Base-by-base conservation (phyloP, 495 filamentous ascomycete species). In the Hamigera avellanea region DNA sequence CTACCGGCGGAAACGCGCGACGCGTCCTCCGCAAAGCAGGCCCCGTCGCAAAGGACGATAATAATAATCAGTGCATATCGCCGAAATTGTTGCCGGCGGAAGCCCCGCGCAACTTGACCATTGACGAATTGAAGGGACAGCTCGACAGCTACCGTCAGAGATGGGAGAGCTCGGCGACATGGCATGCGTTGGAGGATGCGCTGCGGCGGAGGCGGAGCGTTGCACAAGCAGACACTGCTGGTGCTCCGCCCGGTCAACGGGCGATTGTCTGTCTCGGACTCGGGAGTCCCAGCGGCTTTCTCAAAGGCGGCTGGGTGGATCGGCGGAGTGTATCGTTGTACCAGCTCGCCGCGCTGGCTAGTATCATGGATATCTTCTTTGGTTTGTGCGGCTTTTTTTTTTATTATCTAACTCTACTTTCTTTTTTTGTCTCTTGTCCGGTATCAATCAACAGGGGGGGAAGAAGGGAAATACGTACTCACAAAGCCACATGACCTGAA, bases 261-360 rank as follows among this genome's bases (percentile, higher is more conserved):
- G 36, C 35, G 0, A 56, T 69, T 32, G 52, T 76, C 5, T 66
- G 64, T 35, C 56, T 78, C n/a, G 73, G 73, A 10, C 56, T 78
- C 2, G 73, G 73, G 0, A 75, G 70, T 41, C 52, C 59, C 8
- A 69, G 65, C 19, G 61, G 65, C 3, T 63, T 66, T 36, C 43
- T 62, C 31, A 58, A 61, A 19, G 62, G 54, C 21, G 61, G 64
- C 9, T 66, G 64, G 64, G 61, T 68, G 17, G 64, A 68, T 49
- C 54, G 64, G 2, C 39, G 64, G 13, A 46, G 32, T 32, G 58
- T 68, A 2, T 64, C 66, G 6, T 53, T 67, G 35, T 70, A 64
- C 39, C 80, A 87, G 49, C 65, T 84, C 6, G 77, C 69, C 2
- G 80, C 77, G 12, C 59, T 87, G 37, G 42, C 65, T 8, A 54